phyloP scores from a whole-genome alignment of 768 basidiomycete species.

The Leccinum subtestaceum region DNA sequence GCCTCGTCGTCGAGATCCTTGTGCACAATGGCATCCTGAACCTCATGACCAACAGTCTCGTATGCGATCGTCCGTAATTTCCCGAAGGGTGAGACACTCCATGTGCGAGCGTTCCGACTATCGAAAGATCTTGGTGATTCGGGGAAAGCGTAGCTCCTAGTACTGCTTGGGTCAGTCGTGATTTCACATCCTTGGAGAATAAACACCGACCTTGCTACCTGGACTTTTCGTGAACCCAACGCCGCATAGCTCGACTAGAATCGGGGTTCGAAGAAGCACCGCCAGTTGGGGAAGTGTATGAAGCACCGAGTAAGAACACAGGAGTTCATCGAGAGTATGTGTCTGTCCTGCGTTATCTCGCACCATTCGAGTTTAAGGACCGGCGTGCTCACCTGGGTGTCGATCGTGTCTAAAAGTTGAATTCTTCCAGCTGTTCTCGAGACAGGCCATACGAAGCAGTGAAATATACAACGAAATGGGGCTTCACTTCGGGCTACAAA shows the following conservation, averaged over 20 bases:
- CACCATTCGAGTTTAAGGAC: not conserved
- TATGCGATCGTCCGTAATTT: constrained; percentile 54
- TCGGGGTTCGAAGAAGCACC: constrained; percentile 55
- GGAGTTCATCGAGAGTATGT: constrained; percentile 29
- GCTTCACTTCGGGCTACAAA: constrained; percentile 41
- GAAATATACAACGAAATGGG: constrained; percentile 74
- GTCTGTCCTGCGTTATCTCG: constrained; percentile 1
- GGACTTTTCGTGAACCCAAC: constrained; percentile 77
- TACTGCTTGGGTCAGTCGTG: constrained; percentile 41
- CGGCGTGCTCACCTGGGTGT: constrained; percentile 17
- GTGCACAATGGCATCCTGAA: constrained; percentile 28
- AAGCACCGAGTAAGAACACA: constrained; percentile 55
- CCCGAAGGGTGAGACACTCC: constrained; percentile 47
- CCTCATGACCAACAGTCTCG: constrained; percentile 51
- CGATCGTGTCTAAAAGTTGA: constrained; percentile 42
- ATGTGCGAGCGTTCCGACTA: constrained; percentile 62
- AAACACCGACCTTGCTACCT: constrained; percentile 46
- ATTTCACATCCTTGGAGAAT: not conserved
- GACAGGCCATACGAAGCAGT: constrained; percentile 72
- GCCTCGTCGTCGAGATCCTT: constrained; percentile 52
- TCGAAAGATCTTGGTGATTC: constrained; percentile 69
- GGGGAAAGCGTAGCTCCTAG: constrained; percentile 83
- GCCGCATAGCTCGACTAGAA: constrained; percentile 73
- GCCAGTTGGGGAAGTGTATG: constrained; percentile 49
- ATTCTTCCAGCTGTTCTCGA: constrained; percentile 63